A percentile compares a stretch with the other conserved stretches of the same genome.
These are phyloP conservation scores for Penicillium occitanis DNA, from an alignment of 2,329 filamentous ascomycete species.

Conservation along the genomic window DNA sequence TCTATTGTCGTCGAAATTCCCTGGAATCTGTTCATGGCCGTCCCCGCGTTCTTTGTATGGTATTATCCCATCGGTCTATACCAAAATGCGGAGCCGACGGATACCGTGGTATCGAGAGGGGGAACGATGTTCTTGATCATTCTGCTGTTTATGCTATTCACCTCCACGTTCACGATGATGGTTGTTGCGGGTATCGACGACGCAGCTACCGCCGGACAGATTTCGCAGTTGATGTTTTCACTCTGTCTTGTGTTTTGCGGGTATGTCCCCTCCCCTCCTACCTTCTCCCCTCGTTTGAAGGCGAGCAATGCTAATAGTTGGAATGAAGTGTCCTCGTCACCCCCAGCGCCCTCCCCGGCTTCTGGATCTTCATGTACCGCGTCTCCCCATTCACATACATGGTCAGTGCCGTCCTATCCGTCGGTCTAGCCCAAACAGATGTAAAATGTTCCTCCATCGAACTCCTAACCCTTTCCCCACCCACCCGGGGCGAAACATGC, in stretches of 20 bases:
- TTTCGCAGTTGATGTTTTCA: conserved; percentile 62
- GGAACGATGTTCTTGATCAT: conserved; percentile 65
- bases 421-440: conserved; percentile 32
- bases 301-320: background rate
- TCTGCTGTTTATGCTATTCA: conserved; percentile 68
- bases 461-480: conserved; percentile 46
- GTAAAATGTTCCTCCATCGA: conserved; percentile 40
- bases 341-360: conserved; percentile 60
- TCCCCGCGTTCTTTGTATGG: conserved; percentile 65
- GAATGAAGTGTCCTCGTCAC: conserved; percentile 59
- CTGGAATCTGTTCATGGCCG: conserved; percentile 58
- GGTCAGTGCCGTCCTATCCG: conserved; percentile 43
- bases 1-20: conserved; percentile 72
- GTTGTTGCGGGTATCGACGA: conserved; percentile 68
- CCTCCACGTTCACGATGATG: conserved; percentile 71
- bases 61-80: conserved; percentile 63
- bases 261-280: conserved; percentile 17
- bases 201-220: conserved; percentile 64
- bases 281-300: too few species aligned
- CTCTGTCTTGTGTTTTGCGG: conserved; percentile 61
- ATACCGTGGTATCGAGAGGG: conserved; percentile 54
- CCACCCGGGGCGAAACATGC: conserved; percentile 61
- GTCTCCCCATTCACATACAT: conserved; percentile 66
- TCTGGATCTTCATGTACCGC: conserved; percentile 78
- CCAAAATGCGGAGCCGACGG: conserved; percentile 41